Evolutionary conservation across 495 filamentous ascomycete species (phyloP).

Genomic region (Penicillium bialowiezense): DNA sequence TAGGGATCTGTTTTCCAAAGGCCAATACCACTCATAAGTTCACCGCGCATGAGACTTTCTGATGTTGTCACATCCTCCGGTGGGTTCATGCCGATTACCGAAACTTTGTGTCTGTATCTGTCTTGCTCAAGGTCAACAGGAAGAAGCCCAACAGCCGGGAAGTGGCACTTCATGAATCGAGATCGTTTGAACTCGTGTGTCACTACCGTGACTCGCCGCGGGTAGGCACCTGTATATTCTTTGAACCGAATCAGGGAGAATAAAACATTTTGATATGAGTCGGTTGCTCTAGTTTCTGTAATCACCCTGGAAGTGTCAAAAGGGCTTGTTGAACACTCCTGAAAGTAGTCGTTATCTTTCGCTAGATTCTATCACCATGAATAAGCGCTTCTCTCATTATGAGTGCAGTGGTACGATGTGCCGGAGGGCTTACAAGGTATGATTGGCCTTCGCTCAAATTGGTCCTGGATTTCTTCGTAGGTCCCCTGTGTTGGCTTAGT

Average conservation of each 20-base stretch:
- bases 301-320: conserved; percentile 33
- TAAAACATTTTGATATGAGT: conserved; percentile 76
- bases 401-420: background rate
- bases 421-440: conserved; percentile 52
- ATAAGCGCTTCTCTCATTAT: background rate
- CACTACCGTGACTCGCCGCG: conserved; percentile 59
- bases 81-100: conserved; percentile 68
- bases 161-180: conserved; percentile 67
- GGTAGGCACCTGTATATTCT: conserved; percentile 33
- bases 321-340: background rate
- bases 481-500: conserved; percentile 41
- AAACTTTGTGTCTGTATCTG: conserved; percentile 28
- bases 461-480: conserved; percentile 55
- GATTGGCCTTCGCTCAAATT: conserved; percentile 61
- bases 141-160: conserved; percentile 56
- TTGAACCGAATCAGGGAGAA: conserved; percentile 66
- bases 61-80: conserved; percentile 52
- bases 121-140: background rate
- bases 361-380: conserved; percentile 42
- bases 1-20: conserved; percentile 46
- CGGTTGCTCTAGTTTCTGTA: conserved; percentile 66
- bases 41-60: conserved; percentile 40
- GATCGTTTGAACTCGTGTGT: conserved; percentile 71
- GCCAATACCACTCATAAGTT: conserved; percentile 40
- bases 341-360: conserved; percentile 38